Percentiles rank a stretch among this genome's conserved stretches.
These are phyloP conservation scores for Blastocystis sp. DNA, from an alignment of 352 stramenopile genomes.

Conservation along the genomic window DNA sequence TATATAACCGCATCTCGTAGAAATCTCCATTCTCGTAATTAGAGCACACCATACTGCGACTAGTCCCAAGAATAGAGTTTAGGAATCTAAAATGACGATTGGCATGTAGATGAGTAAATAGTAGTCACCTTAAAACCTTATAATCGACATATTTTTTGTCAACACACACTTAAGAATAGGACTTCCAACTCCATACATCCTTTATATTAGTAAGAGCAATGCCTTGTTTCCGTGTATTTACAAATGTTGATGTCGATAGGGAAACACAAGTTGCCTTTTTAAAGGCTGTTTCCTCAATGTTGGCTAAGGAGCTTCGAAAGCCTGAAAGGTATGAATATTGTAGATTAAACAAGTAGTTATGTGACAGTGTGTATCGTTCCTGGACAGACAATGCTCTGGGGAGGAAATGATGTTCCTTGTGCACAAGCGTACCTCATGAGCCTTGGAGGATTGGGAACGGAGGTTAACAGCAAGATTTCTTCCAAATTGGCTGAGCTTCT, in stretches of 20 bases:
- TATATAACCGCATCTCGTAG: too few relatives aligned
- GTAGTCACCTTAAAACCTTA: too few relatives aligned
- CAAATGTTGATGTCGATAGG: conserved; percentile 42
- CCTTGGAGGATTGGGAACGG: conserved; percentile 36
- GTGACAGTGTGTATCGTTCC: conserved; percentile 46
- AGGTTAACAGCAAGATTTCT: conserved; percentile 57
- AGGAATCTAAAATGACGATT: too few relatives aligned
- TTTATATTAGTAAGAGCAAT: too few relatives aligned
- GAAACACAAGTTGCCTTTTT: conserved; percentile 15
- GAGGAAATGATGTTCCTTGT: conserved; percentile 53
- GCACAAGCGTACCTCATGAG: conserved; percentile 56
- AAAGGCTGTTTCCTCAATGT: conserved; percentile 30
- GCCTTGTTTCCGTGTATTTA: conserved; percentile 57
- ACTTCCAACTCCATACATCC: too few relatives aligned
- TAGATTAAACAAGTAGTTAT: not conserved
- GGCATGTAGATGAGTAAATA: too few relatives aligned
- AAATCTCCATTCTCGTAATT: too few relatives aligned
- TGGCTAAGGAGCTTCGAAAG: conserved; percentile 49
- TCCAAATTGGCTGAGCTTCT: conserved; percentile 23
- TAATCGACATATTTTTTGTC: too few relatives aligned
- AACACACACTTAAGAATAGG: too few relatives aligned
- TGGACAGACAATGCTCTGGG: conserved; percentile 41
- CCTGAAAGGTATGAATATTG: conserved; percentile 1
- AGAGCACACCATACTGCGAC: too few relatives aligned
- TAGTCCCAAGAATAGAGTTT: too few relatives aligned